Evolutionary conservation across 768 basidiomycete genomes (phyloP).

Genomic region (Tricholoma furcatifolium): DNA sequence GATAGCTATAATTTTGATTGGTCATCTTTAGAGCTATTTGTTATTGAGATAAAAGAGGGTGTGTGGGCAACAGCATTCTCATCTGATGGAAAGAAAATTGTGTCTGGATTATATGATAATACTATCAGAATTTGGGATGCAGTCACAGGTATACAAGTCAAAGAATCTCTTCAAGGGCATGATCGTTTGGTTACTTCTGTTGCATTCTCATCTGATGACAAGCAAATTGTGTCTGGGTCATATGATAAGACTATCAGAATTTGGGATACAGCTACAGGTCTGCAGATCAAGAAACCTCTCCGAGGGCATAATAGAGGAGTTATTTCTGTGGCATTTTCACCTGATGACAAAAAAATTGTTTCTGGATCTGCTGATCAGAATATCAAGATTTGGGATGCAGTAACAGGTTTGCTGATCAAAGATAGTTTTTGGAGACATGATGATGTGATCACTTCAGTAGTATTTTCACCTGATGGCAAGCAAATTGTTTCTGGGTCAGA

Average conservation of each 20-base stretch:
- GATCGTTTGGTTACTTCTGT: slow-evolving; percentile 6
- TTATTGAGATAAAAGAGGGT: background rate
- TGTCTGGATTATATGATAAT: background rate
- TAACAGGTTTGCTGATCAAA: background rate
- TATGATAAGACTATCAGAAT: background rate
- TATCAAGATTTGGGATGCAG: slow-evolving; percentile 1
- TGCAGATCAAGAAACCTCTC: background rate
- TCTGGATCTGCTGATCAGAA: slow-evolving; percentile 18
- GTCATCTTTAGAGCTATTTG: background rate
- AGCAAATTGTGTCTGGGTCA: slow-evolving; percentile 4
- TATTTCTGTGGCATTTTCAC: slow-evolving; percentile 12
- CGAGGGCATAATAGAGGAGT: background rate
- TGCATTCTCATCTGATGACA: slow-evolving; percentile 15
- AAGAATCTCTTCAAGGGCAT: background rate
- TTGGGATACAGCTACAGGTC: slow-evolving; percentile 1
- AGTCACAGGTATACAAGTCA: background rate
- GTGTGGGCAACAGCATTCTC: background rate
- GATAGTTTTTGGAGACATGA: background rate
- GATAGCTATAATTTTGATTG: background rate
- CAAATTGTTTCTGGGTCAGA: slow-evolving; percentile 17
- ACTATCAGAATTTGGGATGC: slow-evolving; percentile 7
- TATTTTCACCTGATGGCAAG: slow-evolving; percentile 21
- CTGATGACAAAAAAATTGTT: slow-evolving; percentile 1
- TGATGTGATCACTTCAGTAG: slow-evolving; percentile 4
- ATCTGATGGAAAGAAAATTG: slow-evolving; percentile 5